Evolutionary conservation across 805 yeast species (phyloP).

Genomic region (Sporopachydermia quercuum): DNA sequence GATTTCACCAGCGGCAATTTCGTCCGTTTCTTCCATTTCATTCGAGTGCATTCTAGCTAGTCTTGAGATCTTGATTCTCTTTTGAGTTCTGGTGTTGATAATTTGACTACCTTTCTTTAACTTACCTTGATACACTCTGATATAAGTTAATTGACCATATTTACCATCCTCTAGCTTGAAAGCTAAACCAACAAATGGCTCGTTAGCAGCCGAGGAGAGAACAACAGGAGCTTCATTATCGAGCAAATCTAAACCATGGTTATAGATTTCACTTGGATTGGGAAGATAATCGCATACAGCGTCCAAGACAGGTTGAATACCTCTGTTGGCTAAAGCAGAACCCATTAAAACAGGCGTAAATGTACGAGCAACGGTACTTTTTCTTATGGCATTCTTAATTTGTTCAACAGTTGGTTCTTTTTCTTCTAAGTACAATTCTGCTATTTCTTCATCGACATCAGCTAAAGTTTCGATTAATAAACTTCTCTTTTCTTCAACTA

Average conservation of each 20-base stretch:
- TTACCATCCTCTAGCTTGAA: conserved; percentile 97
- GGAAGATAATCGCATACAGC: conserved; percentile 95
- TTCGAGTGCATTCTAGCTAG: conserved; percentile 97
- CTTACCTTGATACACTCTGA: conserved; percentile 94
- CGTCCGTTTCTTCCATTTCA: conserved; percentile 96
- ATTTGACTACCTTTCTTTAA: conserved; percentile 83
- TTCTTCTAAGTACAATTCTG: conserved; percentile 85
- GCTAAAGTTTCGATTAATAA: conserved; percentile 85
- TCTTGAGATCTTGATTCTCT: conserved; percentile 83
- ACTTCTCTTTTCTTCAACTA: conserved; percentile 84
- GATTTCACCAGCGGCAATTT: conserved; percentile 94
- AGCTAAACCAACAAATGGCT: conserved; percentile 93
- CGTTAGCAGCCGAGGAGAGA: conserved; percentile 52
- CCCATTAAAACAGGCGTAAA: conserved; percentile 99
- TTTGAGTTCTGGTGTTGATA: conserved; percentile 81
- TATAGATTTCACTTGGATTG: conserved; percentile 83
- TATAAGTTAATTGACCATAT: conserved; percentile 93
- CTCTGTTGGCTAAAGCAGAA: conserved; percentile 92
- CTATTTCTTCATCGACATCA: conserved; percentile 95
- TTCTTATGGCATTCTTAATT: conserved; percentile 78
- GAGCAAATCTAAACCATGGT: conserved; percentile 68
- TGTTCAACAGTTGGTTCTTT: conserved; percentile 74
- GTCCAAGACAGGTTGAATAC: conserved; percentile 89
- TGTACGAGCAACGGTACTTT: conserved; percentile 87
- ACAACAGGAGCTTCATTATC: conserved; percentile 54